Base-by-base conservation (phyloP, 78 protist species). In the Dictyostelium intermedium region DNA sequence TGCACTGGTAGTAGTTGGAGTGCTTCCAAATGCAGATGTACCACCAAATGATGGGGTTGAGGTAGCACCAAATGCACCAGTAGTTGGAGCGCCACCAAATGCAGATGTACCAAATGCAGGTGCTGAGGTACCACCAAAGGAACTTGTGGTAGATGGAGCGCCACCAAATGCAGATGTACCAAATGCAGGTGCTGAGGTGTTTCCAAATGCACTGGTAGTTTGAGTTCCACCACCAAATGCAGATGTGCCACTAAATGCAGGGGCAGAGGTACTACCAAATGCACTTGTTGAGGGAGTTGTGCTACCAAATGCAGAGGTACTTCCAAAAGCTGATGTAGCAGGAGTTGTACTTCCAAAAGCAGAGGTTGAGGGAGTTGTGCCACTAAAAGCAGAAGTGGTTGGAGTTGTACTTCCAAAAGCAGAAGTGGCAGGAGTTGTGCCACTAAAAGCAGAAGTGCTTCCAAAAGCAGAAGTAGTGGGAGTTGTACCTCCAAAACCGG, bases 381-480 rank as follows among this genome's bases (percentile, higher is more conserved):
- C 1, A 4, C 87, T 78, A 82, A 82, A 82, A 18, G 77, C 87
- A 23, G 78, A 63, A 0, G 87, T 39, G 1, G 37, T 5, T 0
- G 79, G 79, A 37, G 74, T 63, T 16, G 77, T 7, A 61, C 27
- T 0, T 10, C 85, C 85, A 82, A 56, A 56, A 53, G 86, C 53
- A 23, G 56, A 25, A 1, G 73, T 9, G 1, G 73, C 7, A 25
- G 73, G 73, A 0, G 85, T 3, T 14, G 69, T 3, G 30, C 13
- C 0, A 18, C 85, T 74, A 81, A 81, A 81, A 2, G 45, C 85
- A 53, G 50, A 53, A 3, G 35, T 20, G 14, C 10, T 6, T 3
- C 87, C 87, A 82, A 82, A 82, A 18, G 56, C 87, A 37, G 77
- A 61, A 3, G 87, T 78, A 14, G 83, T 2, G 11, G 83, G 66